Conservation (phyloP, 2,329 filamentous ascomycete genomes). For the Nannizziopsis arthrosporioides region DNA sequence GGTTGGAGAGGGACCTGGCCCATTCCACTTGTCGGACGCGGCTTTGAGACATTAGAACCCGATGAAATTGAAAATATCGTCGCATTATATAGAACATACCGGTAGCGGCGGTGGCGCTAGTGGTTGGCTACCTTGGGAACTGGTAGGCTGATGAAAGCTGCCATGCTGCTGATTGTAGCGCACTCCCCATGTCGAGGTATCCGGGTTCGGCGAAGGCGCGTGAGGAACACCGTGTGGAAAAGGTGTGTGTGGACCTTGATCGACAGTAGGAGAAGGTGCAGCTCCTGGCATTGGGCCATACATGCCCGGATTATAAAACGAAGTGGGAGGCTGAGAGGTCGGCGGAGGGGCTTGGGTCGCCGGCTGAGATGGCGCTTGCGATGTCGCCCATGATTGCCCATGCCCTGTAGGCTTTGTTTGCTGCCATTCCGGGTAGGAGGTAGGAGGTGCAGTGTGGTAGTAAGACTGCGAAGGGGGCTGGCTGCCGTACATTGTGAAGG, state of each 20-base stretch:
- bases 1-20: constrained; percentile 18
- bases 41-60: constrained; percentile 18
- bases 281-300: constrained; percentile 27
- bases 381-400: constrained; percentile 17
- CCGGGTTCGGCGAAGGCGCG: constrained; percentile 13
- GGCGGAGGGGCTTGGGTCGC: constrained; percentile 17
- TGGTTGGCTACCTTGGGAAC: constrained; percentile 13
- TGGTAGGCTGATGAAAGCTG: constrained; percentile 13
- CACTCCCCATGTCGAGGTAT: constrained; percentile 35
- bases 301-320: constrained; percentile 25
- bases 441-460: constrained; percentile 15
- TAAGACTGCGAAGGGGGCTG: constrained; percentile 19
- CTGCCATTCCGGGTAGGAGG: constrained; percentile 32
- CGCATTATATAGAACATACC: constrained; percentile 18
- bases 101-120: constrained; percentile 27
- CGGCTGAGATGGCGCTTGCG: constrained; percentile 15
- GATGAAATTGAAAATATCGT: not conserved
- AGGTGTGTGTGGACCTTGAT: constrained; percentile 14
- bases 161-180: constrained; percentile 26
- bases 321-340: constrained; percentile 16
- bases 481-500: constrained; percentile 26
- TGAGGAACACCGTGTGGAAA: constrained; percentile 1
- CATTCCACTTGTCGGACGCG: constrained; percentile 27
- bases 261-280: constrained; percentile 11
- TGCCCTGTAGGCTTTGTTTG: constrained; percentile 17